These are phyloP conservation scores for Ajuga chamaepitys DNA, from an alignment of 257 asterid genomes.

Conservation along the genomic window DNA sequence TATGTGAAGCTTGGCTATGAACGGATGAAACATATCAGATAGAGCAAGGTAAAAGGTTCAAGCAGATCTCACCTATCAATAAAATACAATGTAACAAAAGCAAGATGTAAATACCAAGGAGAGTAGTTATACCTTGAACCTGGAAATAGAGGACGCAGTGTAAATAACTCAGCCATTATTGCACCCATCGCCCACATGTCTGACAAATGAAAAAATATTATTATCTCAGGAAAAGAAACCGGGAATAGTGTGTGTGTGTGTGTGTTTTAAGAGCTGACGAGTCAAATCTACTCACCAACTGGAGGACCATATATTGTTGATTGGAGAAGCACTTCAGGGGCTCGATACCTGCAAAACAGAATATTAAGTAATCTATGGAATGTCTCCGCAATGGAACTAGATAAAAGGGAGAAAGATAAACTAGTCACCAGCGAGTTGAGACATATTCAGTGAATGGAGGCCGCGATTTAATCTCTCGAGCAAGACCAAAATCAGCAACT, in stretches of 20 bases:
- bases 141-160: constrained; percentile 63
- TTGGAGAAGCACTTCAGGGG: constrained; percentile 68
- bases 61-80: background rate
- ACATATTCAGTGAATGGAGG: constrained; percentile 72
- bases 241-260: background rate
- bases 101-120: background rate
- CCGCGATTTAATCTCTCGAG: constrained; percentile 52
- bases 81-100: constrained; percentile 2
- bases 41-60: background rate
- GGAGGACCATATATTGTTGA: constrained; percentile 53
- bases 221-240: background rate
- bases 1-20: background rate
- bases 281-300: constrained; percentile 42
- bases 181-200: constrained; percentile 96
- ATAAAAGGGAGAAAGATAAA: background rate
- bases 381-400: background rate
- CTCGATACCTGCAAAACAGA: constrained; percentile 50
- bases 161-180: constrained; percentile 62
- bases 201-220: constrained; percentile 19
- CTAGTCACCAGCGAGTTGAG: constrained; percentile 64
- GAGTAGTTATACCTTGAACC: constrained; percentile 43
- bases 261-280: background rate
- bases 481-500: constrained; percentile 67
- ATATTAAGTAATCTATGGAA: constrained; percentile 2
- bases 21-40: background rate